These are phyloP conservation scores for Colletotrichum aenigma DNA, from an alignment of 2,329 filamentous ascomycete species.

Conservation along the genomic window DNA sequence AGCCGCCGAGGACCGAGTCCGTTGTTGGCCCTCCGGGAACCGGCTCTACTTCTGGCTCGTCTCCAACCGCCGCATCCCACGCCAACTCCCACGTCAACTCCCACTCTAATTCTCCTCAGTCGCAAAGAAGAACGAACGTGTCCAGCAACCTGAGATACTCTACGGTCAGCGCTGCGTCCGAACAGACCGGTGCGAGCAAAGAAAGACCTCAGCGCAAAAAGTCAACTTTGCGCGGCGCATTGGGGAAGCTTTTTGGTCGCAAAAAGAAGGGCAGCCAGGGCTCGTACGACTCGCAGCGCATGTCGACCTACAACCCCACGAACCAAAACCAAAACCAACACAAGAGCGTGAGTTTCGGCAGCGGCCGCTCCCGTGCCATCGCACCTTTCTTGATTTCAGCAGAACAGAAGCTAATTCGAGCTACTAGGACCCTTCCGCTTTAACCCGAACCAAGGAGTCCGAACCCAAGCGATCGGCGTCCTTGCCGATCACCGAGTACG, in stretches of 20 bases:
- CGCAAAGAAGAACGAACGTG: constrained; percentile 38
- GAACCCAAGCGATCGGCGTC: constrained; percentile 62
- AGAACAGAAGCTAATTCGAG: not conserved
- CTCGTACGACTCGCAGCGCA: constrained; percentile 29
- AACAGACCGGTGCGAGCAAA: constrained; percentile 32
- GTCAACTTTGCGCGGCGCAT: constrained; percentile 59
- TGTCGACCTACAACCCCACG: constrained; percentile 28
- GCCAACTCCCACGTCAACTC: not conserved
- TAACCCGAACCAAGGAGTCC: constrained; percentile 35
- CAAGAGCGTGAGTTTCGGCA: constrained; percentile 50
- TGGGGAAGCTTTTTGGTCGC: constrained; percentile 63
- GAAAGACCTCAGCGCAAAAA: constrained; percentile 57
- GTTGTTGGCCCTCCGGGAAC: not conserved
- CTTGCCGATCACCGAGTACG: constrained; percentile 64
- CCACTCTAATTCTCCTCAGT: constrained; percentile 25
- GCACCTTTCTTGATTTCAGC: not conserved
- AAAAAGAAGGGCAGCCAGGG: constrained; percentile 52
- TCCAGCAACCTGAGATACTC: constrained; percentile 52
- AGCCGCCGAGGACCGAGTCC: constrained; percentile 8
- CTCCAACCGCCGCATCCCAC: constrained; percentile 7
- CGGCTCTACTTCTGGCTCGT: constrained; percentile 8
- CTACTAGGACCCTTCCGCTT: constrained; percentile 41
- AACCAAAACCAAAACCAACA: constrained; percentile 52
- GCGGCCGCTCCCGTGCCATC: constrained; percentile 8
- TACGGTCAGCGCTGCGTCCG: constrained; percentile 46